Percentiles rank a stretch among this genome's conserved stretches.
These are phyloP conservation scores for Arabis hirsuta DNA, from an alignment of 345 rosid genomes.

Conservation along the genomic window DNA sequence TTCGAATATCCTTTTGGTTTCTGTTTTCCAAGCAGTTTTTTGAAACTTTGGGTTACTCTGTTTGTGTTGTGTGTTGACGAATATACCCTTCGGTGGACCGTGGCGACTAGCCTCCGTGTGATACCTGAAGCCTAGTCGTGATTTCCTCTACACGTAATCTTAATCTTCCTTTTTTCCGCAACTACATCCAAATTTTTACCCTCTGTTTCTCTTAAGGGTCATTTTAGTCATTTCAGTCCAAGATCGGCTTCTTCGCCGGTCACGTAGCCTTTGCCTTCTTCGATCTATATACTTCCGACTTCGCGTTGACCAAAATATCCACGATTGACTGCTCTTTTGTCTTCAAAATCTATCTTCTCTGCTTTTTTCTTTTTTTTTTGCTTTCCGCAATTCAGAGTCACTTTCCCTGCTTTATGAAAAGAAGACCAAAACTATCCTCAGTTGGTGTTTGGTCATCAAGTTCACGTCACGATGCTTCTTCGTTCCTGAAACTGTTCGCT, in stretches of 20 bases:
- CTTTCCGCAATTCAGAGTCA: background rate
- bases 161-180: conserved; percentile 23
- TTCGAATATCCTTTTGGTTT: background rate
- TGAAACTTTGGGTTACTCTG: conserved; percentile 22
- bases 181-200: conserved; percentile 2
- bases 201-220: background rate
- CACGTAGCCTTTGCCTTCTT: conserved; percentile 20
- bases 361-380: background rate
- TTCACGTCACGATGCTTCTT: conserved; percentile 34
- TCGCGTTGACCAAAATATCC: conserved; percentile 22
- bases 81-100: conserved; percentile 11
- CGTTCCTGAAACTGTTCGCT: conserved; percentile 26
- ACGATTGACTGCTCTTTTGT: too few relatives aligned
- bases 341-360: conserved; percentile 2
- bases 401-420: background rate
- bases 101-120: conserved; percentile 21
- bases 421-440: conserved; percentile 9
- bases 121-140: background rate
- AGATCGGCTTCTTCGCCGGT: conserved; percentile 34
- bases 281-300: conserved; percentile 31
- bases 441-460: conserved; percentile 11
- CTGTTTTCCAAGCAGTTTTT: background rate
- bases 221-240: conserved; percentile 26
- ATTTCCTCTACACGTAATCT: conserved; percentile 30
- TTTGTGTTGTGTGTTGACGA: conserved; percentile 3